phyloP scores from a whole-genome alignment of 768 basidiomycete species.

The Lentinus brumalis region DNA sequence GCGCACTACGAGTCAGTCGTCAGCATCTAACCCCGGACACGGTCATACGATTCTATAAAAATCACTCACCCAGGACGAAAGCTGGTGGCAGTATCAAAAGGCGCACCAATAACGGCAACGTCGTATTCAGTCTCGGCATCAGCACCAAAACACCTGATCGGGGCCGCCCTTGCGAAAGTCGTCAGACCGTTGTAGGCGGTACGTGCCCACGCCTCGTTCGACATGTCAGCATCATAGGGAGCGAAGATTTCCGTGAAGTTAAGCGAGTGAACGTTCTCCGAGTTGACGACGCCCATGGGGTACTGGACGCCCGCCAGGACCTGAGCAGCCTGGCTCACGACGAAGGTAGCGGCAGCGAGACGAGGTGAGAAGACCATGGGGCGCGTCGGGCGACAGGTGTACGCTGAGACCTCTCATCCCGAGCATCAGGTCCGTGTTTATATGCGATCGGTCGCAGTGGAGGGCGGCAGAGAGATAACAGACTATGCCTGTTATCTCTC shows the following conservation, averaged over 20 bases:
- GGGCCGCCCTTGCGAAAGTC: constrained; percentile 28
- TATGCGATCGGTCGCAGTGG: neutral
- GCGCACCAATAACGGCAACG: constrained; percentile 33
- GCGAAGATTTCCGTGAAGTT: constrained; percentile 19
- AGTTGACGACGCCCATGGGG: constrained; percentile 12
- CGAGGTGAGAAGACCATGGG: constrained; percentile 13
- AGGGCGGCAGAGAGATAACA: constrained; percentile 10
- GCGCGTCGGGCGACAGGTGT: neutral
- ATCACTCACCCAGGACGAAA: constrained; percentile 34
- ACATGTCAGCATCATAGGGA: constrained; percentile 10
- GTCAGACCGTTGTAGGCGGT: constrained; percentile 32
- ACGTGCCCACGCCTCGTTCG: constrained; percentile 18
- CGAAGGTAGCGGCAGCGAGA: constrained; percentile 1
- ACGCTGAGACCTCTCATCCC: neutral
- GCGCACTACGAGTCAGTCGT: constrained; percentile 18
- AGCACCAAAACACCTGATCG: constrained; percentile 31
- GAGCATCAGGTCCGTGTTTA: neutral
- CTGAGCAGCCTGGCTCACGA: constrained; percentile 6
- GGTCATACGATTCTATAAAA: neutral
- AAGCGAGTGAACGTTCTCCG: constrained; percentile 2
- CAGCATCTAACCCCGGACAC: neutral
- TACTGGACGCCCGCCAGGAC: constrained; percentile 10
- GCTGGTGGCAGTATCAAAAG: constrained; percentile 36
- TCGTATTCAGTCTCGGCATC: constrained; percentile 29
- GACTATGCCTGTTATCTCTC: neutral